phyloP scores from a whole-genome alignment of 2,329 filamentous ascomycete genomes.

The Colletotrichum sp. region DNA sequence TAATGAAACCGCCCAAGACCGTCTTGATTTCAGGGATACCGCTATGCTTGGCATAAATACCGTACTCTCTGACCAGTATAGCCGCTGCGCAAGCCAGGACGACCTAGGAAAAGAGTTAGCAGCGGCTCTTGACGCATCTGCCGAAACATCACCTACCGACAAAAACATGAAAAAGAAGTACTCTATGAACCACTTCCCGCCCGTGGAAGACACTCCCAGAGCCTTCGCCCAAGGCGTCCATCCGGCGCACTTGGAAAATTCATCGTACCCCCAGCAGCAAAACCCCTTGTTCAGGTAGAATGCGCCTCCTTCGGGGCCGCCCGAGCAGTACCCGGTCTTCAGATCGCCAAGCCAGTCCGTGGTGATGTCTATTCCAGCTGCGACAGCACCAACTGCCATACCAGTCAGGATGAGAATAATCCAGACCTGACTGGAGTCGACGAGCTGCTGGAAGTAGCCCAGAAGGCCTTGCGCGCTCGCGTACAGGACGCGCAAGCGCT shows the following conservation, averaged over 20 bases:
- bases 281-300: constrained; percentile 94
- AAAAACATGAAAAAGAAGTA: constrained; percentile 88
- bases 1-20: constrained; percentile 91
- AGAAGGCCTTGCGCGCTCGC: constrained; percentile 72
- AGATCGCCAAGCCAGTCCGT: constrained; percentile 94
- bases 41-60: constrained; percentile 88
- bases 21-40: constrained; percentile 99
- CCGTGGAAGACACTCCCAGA: constrained; percentile 67
- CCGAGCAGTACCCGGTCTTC: constrained; percentile 87
- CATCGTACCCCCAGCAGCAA: constrained; percentile 92
- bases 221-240: constrained; percentile 88
- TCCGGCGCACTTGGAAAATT: constrained; percentile 79
- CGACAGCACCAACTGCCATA: constrained; percentile 80
- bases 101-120: constrained; percentile 53
- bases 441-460: constrained; percentile 73
- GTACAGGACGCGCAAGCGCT: constrained; percentile 79
- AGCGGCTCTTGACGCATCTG: neutral
- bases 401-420: constrained; percentile 85
- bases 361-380: constrained; percentile 86
- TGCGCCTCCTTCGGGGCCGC: constrained; percentile 74
- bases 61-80: constrained; percentile 82
- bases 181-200: constrained; percentile 81
- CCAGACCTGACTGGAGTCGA: constrained; percentile 93
- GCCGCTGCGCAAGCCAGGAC: constrained; percentile 80
- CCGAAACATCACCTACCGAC: constrained; percentile 62